These are phyloP conservation scores for Cladosporium sp. DNA, from an alignment of 2,329 filamentous ascomycete genomes.

Conservation along the genomic window DNA sequence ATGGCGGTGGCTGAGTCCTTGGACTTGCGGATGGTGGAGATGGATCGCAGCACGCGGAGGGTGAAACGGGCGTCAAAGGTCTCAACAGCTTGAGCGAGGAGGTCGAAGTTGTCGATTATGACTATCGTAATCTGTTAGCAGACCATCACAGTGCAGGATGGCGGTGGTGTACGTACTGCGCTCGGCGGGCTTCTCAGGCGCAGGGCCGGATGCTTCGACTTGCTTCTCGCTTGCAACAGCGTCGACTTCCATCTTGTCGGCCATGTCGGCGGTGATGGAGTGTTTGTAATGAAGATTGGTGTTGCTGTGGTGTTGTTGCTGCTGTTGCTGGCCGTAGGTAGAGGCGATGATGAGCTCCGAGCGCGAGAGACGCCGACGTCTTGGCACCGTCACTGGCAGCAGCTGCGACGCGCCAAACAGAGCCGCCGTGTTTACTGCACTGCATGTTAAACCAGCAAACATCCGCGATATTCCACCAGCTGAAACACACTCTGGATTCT, in stretches of 20 bases:
- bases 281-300: constrained; percentile 21
- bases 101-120: constrained; percentile 89
- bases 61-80: constrained; percentile 96
- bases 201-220: constrained; percentile 42
- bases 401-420: constrained; percentile 2
- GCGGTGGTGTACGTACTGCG: constrained; percentile 32
- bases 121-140: constrained; percentile 55
- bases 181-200: constrained; percentile 33
- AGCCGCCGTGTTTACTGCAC: background rate
- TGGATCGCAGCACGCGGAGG: constrained; percentile 87
- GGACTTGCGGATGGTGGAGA: constrained; percentile 92
- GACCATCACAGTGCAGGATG: background rate
- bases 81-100: constrained; percentile 87
- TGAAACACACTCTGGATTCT: background rate
- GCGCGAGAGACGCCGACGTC: background rate
- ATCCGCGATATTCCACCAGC: background rate
- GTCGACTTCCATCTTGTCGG: constrained; percentile 51
- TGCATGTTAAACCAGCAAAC: background rate
- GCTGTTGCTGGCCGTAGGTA: background rate
- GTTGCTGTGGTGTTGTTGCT: constrained; percentile 20
- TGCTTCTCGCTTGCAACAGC: constrained; percentile 42
- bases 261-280: constrained; percentile 38
- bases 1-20: constrained; percentile 39
- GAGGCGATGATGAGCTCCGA: constrained; percentile 8
- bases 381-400: constrained; percentile 5